Evolutionary conservation across 768 basidiomycete genomes (phyloP).

Genomic region (Suillus placidus): DNA sequence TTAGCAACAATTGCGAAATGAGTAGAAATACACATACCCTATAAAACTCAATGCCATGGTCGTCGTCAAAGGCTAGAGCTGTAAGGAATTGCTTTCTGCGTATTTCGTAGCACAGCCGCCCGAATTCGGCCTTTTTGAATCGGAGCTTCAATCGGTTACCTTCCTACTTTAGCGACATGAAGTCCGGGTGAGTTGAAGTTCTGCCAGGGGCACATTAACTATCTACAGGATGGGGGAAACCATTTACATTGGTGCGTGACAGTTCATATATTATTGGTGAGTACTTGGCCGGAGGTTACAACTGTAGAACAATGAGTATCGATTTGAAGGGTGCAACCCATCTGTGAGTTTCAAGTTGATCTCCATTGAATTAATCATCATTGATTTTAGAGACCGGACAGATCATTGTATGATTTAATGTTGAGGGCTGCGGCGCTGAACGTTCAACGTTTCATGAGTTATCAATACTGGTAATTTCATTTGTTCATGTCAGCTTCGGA

Average conservation of each 20-base stretch:
- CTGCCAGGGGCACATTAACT: not conserved
- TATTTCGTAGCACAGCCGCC: conserved; percentile 16
- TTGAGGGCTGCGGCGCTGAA: not conserved
- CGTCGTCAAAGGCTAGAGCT: conserved; percentile 15
- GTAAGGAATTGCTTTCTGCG: conserved; percentile 15
- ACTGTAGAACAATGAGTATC: not conserved
- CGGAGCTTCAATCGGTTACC: conserved; percentile 30
- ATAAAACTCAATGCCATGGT: conserved; percentile 77
- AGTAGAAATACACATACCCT: conserved; percentile 47
- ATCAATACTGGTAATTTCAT: not conserved
- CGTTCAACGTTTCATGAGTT: not conserved
- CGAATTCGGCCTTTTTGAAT: conserved; percentile 21
- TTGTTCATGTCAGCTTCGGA: not conserved
- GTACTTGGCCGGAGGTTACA: not conserved
- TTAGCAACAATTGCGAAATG: conserved; percentile 15
- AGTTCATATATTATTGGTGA: not conserved
- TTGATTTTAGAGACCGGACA: not conserved
- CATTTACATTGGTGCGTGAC: not conserved
- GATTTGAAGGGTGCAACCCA: not conserved
- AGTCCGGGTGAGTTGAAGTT: not conserved
- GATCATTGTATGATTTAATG: not conserved
- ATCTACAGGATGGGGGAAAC: not conserved
- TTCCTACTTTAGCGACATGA: not conserved
- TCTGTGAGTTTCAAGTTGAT: not conserved
- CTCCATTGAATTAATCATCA: not conserved